These are phyloP conservation scores for Diaporthe caulivora DNA, from an alignment of 2,329 filamentous ascomycete species.

Conservation along the genomic window DNA sequence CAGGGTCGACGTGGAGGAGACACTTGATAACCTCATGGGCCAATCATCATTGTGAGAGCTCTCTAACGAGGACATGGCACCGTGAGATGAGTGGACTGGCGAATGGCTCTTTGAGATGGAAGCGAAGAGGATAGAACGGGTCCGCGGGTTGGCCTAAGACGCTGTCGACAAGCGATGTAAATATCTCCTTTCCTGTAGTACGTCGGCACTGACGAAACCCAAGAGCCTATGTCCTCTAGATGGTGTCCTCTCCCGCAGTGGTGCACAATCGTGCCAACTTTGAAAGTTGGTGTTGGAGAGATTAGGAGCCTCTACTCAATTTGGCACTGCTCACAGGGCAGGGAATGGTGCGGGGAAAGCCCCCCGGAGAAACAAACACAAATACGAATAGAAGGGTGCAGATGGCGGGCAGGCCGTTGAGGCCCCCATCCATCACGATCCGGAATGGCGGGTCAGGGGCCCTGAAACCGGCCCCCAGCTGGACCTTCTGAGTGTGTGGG, in stretches of 20 bases:
- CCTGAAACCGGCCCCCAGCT: constrained; percentile 23
- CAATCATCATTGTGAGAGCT: not conserved
- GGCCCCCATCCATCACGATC: not conserved
- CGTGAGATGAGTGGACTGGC: not conserved
- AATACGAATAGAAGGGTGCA: not conserved
- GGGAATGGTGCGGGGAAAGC: constrained; percentile 22
- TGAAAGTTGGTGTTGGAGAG: not conserved
- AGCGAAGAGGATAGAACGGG: not conserved
- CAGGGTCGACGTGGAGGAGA: not conserved
- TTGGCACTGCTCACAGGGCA: not conserved
- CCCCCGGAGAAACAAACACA: not conserved
- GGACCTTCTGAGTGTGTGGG: not conserved
- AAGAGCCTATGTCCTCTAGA: not conserved
- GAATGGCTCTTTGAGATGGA: constrained; percentile 5
- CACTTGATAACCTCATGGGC: not conserved
- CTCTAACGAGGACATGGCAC: not conserved
- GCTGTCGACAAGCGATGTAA: not conserved
- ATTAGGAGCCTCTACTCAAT: constrained; percentile 2
- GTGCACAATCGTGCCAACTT: not conserved
- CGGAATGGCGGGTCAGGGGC: constrained; percentile 5
- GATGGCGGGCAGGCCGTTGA: not conserved
- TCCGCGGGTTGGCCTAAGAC: not conserved
- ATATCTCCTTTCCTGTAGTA: not conserved
- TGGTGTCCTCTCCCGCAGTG: not conserved
- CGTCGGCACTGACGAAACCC: not conserved